Evolutionary conservation across 2,329 filamentous ascomycete genomes (phyloP), one percentile per base, ranked within the genome.

Genomic region (Emergomyces africanus): DNA sequence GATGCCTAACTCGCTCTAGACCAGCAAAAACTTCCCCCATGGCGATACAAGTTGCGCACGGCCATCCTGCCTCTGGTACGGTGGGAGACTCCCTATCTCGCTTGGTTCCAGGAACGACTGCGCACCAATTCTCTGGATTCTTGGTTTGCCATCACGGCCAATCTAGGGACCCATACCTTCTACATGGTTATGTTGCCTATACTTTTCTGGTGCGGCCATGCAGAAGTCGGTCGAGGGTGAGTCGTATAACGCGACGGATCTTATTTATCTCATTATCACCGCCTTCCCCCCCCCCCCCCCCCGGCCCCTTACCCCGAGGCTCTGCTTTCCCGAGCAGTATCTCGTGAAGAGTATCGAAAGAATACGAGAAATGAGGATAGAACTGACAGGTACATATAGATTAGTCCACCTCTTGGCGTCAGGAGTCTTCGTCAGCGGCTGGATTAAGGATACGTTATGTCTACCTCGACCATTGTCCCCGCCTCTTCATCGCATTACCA

Each of bases 151-250:
- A 89, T 95, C 64, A 95, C 91, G 0, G 94, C 94, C 63, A 99
- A 97, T 73, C 82, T 97, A 59, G 90, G 94, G 64, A 99, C 94
- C 0, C 94, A 99, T 75, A 99, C 94, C 0, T 97, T 96, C 78
- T 99, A 96, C 79, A 97, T 97, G 91, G 82, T 96, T 65, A 87
- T 90, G 60, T 77, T 99, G 68, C 94, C 94, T 5, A 89, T 97
- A 64, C 82, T 96, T 66, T 97, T 97, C 77, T 99, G 94, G 94
- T 96, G 90, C 68, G 92, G 92, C 58, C 88, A 91, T 74, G 85
- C 87, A 49, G 85, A 82, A 63, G 82, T 95, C 65, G 94, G 90
- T 59, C 87, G 94, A 77, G 91, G 87, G 89, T 95, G 84, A 66
- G 86, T 79, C 59, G 59, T 25, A n/a, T n/a, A n/a, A n/a, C n/a